Base-by-base conservation (phyloP, 768 basidiomycete species). In the Lactarius hatsudake region DNA sequence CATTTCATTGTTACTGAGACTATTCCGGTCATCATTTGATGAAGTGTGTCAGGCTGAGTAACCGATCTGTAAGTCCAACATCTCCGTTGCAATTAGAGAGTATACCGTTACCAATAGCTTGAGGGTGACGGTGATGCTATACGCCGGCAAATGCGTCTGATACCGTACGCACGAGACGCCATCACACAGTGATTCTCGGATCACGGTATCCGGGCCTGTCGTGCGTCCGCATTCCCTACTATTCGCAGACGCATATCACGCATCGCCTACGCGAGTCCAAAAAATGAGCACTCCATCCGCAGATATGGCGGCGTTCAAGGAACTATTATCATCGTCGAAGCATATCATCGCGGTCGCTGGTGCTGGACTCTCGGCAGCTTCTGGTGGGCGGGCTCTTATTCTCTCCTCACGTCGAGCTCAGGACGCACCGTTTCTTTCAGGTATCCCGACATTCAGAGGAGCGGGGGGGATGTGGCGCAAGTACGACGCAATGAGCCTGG, bases 291-390 rank as follows among this genome's bases (percentile, higher is more conserved):
- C 59, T 30, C 55, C 63, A 48, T 63, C 68, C 42, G 13, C 55
- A 20, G 63, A 66, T 28, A 69, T 69, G 51, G 32, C 32, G 20
- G 51, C 62, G 18, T 69, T 69, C 57, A 58, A 55, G 26, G 43
- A 63, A 26, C n/a, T 66, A 12, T 38, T 69, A 9, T 53, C 57
- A 26, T 61, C 45, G n/a, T 64, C 59, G 17, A 81, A 79, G 66
- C 73, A 76, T 59, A 77, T 82, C 59, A 74, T 82, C 9, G 79
- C 78, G 13, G 73, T 83, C 1, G 79, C 81, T 23, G 87, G 87
- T 7, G 87, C 87, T 36, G 87, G 87, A 3, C 78, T 88, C n/a
- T 87, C 86, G 28, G 86, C 86, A 62, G 85, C 83, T 9, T 69
- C 87, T 54, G 86, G 86, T 85, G 62, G 86, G 86, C 85, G 62